Base-by-base conservation (phyloP, 2,329 filamentous ascomycete genomes). In the Coniochaeta sp. region DNA sequence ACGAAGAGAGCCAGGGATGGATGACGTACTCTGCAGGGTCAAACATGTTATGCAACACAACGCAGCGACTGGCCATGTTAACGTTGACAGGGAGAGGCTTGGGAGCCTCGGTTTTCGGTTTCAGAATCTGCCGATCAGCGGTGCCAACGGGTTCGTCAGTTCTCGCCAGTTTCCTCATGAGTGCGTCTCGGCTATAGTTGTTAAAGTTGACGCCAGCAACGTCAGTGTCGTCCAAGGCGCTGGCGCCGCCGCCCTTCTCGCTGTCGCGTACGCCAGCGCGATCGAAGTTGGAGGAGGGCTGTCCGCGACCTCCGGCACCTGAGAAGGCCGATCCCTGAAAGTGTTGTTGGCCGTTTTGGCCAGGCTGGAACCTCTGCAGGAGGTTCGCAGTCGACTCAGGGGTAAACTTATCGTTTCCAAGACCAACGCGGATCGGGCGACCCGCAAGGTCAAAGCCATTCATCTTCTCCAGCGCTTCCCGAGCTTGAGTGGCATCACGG, bases 331-430 rank as follows among this genome's bases (percentile, higher is more conserved):
- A 96, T 67, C 90, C 90, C 75, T 95, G 90, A 69, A 85, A 94
- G 68, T 82, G 81, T 71, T 75, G 74, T 71, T 79, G 79, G 71
- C 79, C 79, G 71, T 83, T 85, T 71, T 88, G 86, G 67, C 87
- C 86, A 16, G 38, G 38, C 70, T 90, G 87, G 77, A 95, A 95
- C 73, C 90, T 90, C 76, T 95, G 90, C 66, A 95, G 77, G 67
- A 95, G 82, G 73, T 89, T 91, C 69, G 90, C 87, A 71, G 90
- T 96, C 72, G 91, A 94, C 75, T 97, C 94, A 65, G 91, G 88
- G 72, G 91, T 97, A 74, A 97, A 97, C 83, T 97, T 97, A 88
- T 99, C 94, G 77, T 96, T 99, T 73, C 94, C 94, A 76, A 99
- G 89, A 71, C 94, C 94, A 71, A 99, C 95, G 67, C 94, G 91